phyloP scores from a whole-genome alignment of 2,329 filamentous ascomycete species.

The Cadophora gregata region DNA sequence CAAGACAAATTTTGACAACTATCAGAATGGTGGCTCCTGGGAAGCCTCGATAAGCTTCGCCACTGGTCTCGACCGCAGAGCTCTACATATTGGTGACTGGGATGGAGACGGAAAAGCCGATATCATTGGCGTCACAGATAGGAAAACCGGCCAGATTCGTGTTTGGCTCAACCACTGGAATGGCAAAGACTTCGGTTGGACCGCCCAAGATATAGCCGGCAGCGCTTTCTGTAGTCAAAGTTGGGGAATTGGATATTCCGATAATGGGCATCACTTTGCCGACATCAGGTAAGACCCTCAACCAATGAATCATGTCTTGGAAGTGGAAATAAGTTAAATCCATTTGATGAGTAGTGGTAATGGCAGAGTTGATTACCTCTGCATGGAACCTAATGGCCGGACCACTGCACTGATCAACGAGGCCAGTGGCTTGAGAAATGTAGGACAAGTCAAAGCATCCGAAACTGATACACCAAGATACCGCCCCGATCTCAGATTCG shows the following conservation, averaged over 20 bases:
- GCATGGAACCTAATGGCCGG: constrained; percentile 42
- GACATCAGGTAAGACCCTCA: constrained; percentile 36
- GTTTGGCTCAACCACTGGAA: constrained; percentile 3
- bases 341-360: constrained; percentile 24
- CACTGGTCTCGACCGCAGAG: not conserved
- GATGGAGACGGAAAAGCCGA: constrained; percentile 47
- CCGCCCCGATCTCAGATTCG: constrained; percentile 47
- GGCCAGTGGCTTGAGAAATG: constrained; percentile 26
- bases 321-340: not conserved
- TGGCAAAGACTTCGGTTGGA: not conserved
- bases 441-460: constrained; percentile 43
- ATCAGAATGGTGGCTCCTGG: constrained; percentile 29
- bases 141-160: constrained; percentile 20
- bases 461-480: constrained; percentile 38
- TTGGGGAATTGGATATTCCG: constrained; percentile 39
- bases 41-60: not conserved
- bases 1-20: constrained; percentile 40
- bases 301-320: not conserved
- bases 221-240: constrained; percentile 35
- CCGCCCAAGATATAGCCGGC: not conserved
- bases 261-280: constrained; percentile 44
- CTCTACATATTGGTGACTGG: constrained; percentile 1
- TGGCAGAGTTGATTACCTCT: constrained; percentile 45
- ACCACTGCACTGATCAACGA: constrained; percentile 40
- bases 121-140: constrained; percentile 42